Evolutionary conservation across 345 rosid genomes (phyloP), one percentile per base, ranked within the genome.

Genomic region (Mallotus nudiflorus): DNA sequence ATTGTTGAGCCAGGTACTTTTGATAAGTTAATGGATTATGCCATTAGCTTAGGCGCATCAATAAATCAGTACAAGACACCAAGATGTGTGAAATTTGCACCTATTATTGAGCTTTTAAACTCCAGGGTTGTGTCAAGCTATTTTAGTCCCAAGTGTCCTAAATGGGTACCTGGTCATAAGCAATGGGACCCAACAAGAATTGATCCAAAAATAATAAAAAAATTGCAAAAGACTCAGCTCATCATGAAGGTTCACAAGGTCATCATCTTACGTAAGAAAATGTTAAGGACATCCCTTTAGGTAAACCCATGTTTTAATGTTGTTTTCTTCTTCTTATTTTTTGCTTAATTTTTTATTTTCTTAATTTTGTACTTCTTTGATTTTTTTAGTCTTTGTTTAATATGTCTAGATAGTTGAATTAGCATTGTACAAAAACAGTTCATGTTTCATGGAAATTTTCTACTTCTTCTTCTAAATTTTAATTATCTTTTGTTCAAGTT

Each of bases 61-160:
- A 91, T 94, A 18, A 91, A 91, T 78, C 97, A 94, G 83, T 94
- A 94, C 82, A 94, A 94, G 87, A 88, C 98, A 14, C 97, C 98
- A 4, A 85, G 98, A 81, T 94, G 98, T 65, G 96, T 94, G 73
- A 94, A 94, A 77, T 91, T 86, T 75, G 93, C 85, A 40, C 98
- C 98, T 35, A 89, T 94, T 68, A 75, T 94, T 59, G 97, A 94
- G 91, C 90, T 94, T 37, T 64, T 94, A 76, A 91, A 83, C 88
- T 84, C 96, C 7, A 88, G 91, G 89, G 91, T 79, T 58, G 77
- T 78, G 58, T 77, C 85, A 31, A 70, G 63, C 73, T 91, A 87
- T 78, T 86, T 84, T 73, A 91, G 94, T 76, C 97, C 97, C 9
- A 94, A 94, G 85, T 88, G 95, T 71, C 98, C 98, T 20, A 94